Evolutionary conservation across 1,139 yeast genomes (phyloP), one percentile per base, ranked within the genome.

Genomic region (Saccharomyces hybrid): DNA sequence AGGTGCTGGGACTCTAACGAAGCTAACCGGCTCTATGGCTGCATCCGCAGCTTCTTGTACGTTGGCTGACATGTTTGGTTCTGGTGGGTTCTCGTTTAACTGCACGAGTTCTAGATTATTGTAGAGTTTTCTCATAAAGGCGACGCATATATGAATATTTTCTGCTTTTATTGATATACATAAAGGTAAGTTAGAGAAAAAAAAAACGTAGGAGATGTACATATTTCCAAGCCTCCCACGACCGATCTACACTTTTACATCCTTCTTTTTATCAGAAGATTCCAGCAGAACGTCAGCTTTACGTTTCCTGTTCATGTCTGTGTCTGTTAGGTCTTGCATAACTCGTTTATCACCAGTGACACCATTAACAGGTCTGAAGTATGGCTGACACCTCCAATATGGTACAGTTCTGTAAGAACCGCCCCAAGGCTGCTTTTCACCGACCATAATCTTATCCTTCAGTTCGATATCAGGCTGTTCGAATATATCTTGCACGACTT

Each of bases 371-470:
- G 85, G 83, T 60, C 99, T 78, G 75, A 95, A 90, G 68, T 88
- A 88, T 1, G 99, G 99, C 71, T 93, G 99, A 60, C 96, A 84
- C 62, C 99, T 78, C 98, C 99, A 93, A 70, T 86, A 91, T 2
- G 99, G 99, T 13, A 93, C 81, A 5, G 78, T 79, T 68, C 83
- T 83, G 69, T 93, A 93, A 23, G 77, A 63, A 1, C 95, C 96
- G 52, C 96, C 96, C 90, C 95, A 86, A 34, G 72, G 70, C 65
- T 86, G 83, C 2, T 68, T 48, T 26, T 75, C 79, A 0, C 91
- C 89, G 14, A 74, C 76, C 0, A 71, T 73, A 0, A 86, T 76
- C 1, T 69, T 71, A 62, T 88, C 96, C n/a, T 63, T 58, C 9
- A 71, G 70, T 16, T 78, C 78, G 11, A 74, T 74, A 50, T 77